Percentiles rank a stretch among this genome's conserved stretches.
phyloP scores from a whole-genome alignment of 306 rosid species.

The Quercus agrifolia region DNA sequence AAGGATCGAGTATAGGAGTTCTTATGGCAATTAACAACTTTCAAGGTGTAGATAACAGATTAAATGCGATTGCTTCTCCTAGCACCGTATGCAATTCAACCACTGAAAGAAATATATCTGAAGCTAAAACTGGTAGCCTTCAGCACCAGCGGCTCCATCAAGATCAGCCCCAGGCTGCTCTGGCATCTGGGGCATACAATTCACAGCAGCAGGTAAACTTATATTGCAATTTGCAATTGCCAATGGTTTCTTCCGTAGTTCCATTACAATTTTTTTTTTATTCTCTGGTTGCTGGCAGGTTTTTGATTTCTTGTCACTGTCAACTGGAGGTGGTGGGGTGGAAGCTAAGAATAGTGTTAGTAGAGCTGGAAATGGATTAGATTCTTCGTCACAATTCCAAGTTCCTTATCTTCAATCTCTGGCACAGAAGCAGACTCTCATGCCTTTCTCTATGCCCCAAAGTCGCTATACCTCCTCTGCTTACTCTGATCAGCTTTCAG shows the following conservation, averaged over 20 bases:
- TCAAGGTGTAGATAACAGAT: slow-evolving; percentile 14
- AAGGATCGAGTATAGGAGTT: slow-evolving; percentile 37
- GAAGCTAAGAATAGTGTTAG: slow-evolving; percentile 30
- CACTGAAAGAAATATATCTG: slow-evolving; percentile 20
- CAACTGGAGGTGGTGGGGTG: slow-evolving; percentile 41
- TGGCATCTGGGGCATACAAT: slow-evolving; percentile 15
- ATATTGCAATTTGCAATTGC: slow-evolving; percentile 12
- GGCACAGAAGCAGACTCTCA: slow-evolving; percentile 36
- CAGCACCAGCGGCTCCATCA: slow-evolving; percentile 33
- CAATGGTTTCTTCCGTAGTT: neutral
- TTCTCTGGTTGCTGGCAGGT: slow-evolving; percentile 39
- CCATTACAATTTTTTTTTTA: slow-evolving; percentile 17
- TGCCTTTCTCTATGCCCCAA: slow-evolving; percentile 42
- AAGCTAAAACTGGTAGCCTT: slow-evolving; percentile 30
- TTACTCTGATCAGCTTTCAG: slow-evolving; percentile 41
- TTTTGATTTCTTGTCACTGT: slow-evolving; percentile 57
- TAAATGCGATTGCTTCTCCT: slow-evolving; percentile 30
- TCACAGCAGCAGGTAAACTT: slow-evolving; percentile 57
- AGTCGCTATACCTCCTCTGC: slow-evolving; percentile 39
- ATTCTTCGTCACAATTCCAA: slow-evolving; percentile 43
- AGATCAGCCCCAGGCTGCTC: slow-evolving; percentile 26
- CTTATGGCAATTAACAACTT: slow-evolving; percentile 19
- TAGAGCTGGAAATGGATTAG: slow-evolving; percentile 37
- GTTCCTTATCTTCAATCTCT: slow-evolving; percentile 45
- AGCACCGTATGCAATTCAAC: neutral